Base-by-base conservation (phyloP, 2,329 filamentous ascomycete species). In the Colletotrichum liriopes region DNA sequence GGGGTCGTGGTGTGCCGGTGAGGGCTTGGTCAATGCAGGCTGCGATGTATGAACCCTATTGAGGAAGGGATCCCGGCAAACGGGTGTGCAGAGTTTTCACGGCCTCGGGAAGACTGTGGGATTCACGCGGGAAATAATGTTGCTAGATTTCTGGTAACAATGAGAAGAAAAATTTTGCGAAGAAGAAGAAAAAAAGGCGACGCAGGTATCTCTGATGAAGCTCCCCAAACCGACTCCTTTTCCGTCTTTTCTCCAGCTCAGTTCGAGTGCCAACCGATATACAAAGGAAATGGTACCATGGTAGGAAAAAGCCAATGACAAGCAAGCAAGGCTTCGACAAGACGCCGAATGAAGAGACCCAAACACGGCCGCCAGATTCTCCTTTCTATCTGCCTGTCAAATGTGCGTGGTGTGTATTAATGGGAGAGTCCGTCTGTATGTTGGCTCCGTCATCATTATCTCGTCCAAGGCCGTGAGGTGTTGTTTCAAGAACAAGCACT, bases 381-480 rank as follows among this genome's bases (percentile, higher is more conserved):
- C 43, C 45, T 32, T 51, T 43, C 16, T 47, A 11, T n/a, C 23
- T 45, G 47, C 37, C 58, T 39, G 23, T 12, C 41, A 8, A 11
- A 35, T 51, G 16, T 35, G 12, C 37, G 59, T 26, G 58, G 65
- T 56, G 39, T 66, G 47, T 60, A 72, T 69, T 72, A 72, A 11
- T 16, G 45, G 63, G 43, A 60, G 60, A 65, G 29, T 49, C 56
- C 37, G 64, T 39, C 54, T 65, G 32, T 41, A 64, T 70, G 66
- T 55, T 56, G 70, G 54, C 32, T 56, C 70, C 66, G 45, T 70
- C 51, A 60, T 72, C 66, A 55, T 72, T 60, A 55, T 65, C 54
- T 72, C 70, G 70, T 72, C 39, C 54, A 65, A 72, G 60, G 54
- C 54, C 70, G 60, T 70, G 39, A 70, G 23, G 29, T 29, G 29